These are phyloP conservation scores for Paraphoma sp. DNA, from an alignment of 2,329 filamentous ascomycete genomes.

Conservation along the genomic window DNA sequence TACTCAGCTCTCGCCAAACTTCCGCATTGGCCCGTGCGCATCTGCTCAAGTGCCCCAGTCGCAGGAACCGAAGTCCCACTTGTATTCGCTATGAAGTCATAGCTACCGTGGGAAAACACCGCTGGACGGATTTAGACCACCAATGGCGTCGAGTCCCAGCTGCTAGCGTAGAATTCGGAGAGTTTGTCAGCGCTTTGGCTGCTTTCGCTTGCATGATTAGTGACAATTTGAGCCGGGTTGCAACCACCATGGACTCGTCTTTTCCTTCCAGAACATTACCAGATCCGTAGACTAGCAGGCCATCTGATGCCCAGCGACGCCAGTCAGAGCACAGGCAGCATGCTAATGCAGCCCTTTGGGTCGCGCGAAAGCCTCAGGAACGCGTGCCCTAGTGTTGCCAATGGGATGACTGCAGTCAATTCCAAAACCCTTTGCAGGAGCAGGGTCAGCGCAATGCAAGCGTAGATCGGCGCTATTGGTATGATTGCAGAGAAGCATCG, in stretches of 20 bases:
- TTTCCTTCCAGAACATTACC: conserved; percentile 35
- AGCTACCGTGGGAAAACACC: conserved; percentile 3
- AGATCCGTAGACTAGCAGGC: conserved; percentile 10
- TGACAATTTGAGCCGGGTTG: conserved; percentile 19
- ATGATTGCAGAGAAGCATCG: background rate
- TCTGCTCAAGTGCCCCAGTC: conserved; percentile 10
- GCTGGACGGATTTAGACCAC: conserved; percentile 24
- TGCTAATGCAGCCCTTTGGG: conserved; percentile 21
- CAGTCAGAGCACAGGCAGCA: conserved; percentile 22
- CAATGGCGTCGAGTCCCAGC: conserved; percentile 12
- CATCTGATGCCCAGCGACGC: conserved; percentile 2
- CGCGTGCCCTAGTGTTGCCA: background rate
- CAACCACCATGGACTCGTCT: conserved; percentile 2
- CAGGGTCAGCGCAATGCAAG: background rate
- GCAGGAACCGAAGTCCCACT: conserved; percentile 15
- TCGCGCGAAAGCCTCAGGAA: conserved; percentile 6
- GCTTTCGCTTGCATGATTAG: conserved; percentile 31
- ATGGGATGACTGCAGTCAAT: background rate
- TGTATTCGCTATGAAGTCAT: conserved; percentile 34
- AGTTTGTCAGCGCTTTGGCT: conserved; percentile 38
- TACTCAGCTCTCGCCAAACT: conserved; percentile 41
- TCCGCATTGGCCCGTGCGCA: conserved; percentile 19
- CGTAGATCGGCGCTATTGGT: background rate
- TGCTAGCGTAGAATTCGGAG: conserved; percentile 20
- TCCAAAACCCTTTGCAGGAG: background rate